phyloP scores from a whole-genome alignment of 139 green algal genomes.

The Axilococcus clingmanii region DNA sequence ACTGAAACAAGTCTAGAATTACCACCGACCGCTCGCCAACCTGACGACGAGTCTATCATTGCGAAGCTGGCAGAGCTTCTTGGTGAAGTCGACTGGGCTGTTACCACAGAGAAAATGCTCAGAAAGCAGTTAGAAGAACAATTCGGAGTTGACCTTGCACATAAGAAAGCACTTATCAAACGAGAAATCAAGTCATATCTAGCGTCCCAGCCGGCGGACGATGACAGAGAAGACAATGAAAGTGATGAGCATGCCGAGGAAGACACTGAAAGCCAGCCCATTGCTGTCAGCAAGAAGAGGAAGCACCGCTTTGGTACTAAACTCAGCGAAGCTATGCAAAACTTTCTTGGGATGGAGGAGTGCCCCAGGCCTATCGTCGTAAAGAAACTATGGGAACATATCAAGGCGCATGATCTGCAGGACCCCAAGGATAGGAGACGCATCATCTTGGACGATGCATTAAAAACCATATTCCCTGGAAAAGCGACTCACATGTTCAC shows the following conservation, averaged over 20 bases:
- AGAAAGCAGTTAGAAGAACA: slow-evolving; percentile 54
- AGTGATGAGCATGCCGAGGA: slow-evolving; percentile 13
- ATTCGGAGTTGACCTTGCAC: slow-evolving; percentile 36
- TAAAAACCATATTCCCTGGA: slow-evolving; percentile 49
- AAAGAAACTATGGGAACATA: slow-evolving; percentile 75
- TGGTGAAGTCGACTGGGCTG: slow-evolving; percentile 1
- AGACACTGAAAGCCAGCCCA: background rate
- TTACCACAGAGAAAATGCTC: slow-evolving; percentile 48
- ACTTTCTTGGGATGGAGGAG: slow-evolving; percentile 46
- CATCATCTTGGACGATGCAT: slow-evolving; percentile 44
- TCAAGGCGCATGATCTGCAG: slow-evolving; percentile 70
- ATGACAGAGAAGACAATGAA: slow-evolving; percentile 13
- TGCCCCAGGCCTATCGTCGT: slow-evolving; percentile 49
- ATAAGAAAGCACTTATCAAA: slow-evolving; percentile 40
- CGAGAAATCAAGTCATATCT: slow-evolving; percentile 1
- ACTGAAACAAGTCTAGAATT: no score
- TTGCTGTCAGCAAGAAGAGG: slow-evolving; percentile 10
- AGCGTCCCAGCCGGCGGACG: slow-evolving; percentile 2
- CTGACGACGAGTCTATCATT: slow-evolving; percentile 1
- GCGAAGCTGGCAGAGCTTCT: background rate
- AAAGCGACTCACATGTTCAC: slow-evolving; percentile 57
- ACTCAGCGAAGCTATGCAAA: slow-evolving; percentile 39
- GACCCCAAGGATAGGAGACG: slow-evolving; percentile 50
- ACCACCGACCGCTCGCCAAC: no score
- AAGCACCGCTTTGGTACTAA: slow-evolving; percentile 4